A percentile compares a stretch with the other conserved stretches of the same genome.
phyloP scores from a whole-genome alignment of 257 asterid species.

The Solanum rostratum region DNA sequence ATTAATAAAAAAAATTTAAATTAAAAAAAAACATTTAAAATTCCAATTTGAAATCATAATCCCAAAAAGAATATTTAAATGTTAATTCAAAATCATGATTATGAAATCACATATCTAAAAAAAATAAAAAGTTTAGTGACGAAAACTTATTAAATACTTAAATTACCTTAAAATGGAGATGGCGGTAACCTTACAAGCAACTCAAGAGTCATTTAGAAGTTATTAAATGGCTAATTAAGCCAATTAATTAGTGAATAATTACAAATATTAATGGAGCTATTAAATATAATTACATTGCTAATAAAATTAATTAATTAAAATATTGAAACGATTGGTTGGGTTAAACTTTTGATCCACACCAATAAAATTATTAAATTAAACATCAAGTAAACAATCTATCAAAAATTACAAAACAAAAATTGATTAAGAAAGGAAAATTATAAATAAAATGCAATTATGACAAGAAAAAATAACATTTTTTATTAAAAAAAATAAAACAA shows the following conservation, averaged over 20 bases:
- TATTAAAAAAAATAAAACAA: no score
- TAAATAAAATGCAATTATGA: neutral
- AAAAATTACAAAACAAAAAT: neutral
- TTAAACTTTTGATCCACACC: neutral
- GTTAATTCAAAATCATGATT: no score
- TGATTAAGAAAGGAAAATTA: neutral
- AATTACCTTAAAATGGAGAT: neutral
- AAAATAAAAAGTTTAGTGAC: neutral
- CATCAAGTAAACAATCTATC: neutral
- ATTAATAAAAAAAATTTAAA: no score
- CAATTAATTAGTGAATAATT: neutral
- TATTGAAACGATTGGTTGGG: neutral
- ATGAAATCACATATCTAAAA: no score
- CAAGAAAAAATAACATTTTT: neutral
- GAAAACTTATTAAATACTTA: neutral
- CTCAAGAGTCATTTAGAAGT: neutral
- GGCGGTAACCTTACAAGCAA: neutral
- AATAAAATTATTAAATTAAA: neutral
- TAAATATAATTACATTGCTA: neutral
- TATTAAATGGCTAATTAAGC: neutral
- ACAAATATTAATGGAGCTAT: neutral
- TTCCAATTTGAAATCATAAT: no score
- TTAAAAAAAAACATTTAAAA: no score
- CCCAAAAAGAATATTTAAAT: no score
- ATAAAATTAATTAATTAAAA: neutral